Evolutionary conservation across 495 filamentous ascomycete species (phyloP).

Genomic region (Cenococcum geophilum): DNA sequence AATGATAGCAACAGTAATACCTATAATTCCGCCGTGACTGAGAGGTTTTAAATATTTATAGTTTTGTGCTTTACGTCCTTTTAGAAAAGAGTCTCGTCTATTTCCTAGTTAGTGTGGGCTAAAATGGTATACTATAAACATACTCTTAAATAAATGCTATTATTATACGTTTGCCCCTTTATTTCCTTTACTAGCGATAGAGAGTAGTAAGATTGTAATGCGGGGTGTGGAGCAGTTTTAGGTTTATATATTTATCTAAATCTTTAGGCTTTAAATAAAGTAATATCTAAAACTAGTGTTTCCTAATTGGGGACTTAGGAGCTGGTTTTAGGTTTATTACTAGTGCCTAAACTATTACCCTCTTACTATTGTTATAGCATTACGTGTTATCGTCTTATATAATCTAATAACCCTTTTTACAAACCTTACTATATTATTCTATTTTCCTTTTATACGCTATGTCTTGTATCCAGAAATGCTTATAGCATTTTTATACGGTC

Average conservation of each 20-base stretch:
- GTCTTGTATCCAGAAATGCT: not conserved
- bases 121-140: not conserved
- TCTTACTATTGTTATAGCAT: too few relatives aligned
- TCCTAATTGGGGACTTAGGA: not conserved
- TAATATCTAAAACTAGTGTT: not conserved
- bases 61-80: not conserved
- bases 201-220: not conserved
- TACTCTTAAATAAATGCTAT: not conserved
- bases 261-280: not conserved
- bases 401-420: too few relatives aligned
- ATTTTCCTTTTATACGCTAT: not conserved
- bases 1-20: not conserved
- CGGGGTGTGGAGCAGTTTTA: not conserved
- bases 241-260: not conserved
- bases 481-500: not conserved
- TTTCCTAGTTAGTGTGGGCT: not conserved
- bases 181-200: not conserved
- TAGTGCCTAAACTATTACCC: not conserved
- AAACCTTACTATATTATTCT: not conserved
- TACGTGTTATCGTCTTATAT: too few relatives aligned
- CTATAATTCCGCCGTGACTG: not conserved
- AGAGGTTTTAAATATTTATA: not conserved
- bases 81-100: not conserved
- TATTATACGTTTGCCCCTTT: not conserved
- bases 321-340: not conserved